These are phyloP conservation scores for Pseudogymnoascus sp. DNA, from an alignment of 2,329 filamentous ascomycete species.

Conservation along the genomic window DNA sequence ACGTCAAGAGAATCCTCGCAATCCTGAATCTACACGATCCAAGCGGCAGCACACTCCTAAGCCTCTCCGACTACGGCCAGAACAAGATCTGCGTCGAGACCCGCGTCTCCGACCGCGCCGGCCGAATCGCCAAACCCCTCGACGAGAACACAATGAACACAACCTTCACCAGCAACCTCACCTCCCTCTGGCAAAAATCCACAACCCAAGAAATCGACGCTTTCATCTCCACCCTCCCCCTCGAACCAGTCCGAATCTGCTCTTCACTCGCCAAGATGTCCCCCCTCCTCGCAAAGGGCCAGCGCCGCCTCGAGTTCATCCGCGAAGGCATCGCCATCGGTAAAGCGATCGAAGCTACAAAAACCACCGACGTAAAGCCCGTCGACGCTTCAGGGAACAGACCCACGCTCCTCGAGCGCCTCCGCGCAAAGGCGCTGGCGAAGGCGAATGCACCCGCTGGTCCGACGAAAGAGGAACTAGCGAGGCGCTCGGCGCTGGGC, in stretches of 20 bases:
- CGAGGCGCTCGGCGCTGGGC: constrained; percentile 58
- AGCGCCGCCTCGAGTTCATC: constrained; percentile 61
- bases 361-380: constrained; percentile 18
- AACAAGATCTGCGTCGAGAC: constrained; percentile 54
- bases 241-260: constrained; percentile 46
- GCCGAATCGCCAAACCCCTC: constrained; percentile 33
- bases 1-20: constrained; percentile 60
- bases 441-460: constrained; percentile 37
- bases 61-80: constrained; percentile 45
- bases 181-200: constrained; percentile 35
- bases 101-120: constrained; percentile 13
- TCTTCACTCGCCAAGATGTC: constrained; percentile 46
- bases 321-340: constrained; percentile 49
- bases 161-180: constrained; percentile 48
- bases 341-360: constrained; percentile 24
- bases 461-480: constrained; percentile 47
- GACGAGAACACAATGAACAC: constrained; percentile 46
- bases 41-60: constrained; percentile 30
- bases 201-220: constrained; percentile 16
- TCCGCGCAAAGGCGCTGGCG: constrained; percentile 62
- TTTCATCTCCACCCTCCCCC: constrained; percentile 52
- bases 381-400: constrained; percentile 33
- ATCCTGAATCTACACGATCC: constrained; percentile 38
- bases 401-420: constrained; percentile 66
- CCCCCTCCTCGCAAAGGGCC: constrained; percentile 56